Evolutionary conservation across 2,329 filamentous ascomycete genomes (phyloP).

Genomic region (Penicillium digitatum): DNA sequence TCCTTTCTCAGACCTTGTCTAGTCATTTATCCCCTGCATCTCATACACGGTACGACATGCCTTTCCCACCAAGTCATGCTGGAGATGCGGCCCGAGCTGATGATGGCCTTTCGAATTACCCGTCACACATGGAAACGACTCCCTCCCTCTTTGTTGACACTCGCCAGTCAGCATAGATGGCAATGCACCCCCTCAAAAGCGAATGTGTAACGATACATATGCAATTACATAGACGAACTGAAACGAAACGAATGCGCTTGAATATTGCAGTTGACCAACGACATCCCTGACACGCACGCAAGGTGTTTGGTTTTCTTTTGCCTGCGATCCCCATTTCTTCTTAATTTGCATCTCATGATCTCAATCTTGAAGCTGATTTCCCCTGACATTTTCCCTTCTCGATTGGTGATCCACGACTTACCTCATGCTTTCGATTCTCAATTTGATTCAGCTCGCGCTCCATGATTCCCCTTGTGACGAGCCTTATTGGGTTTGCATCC

Average conservation of each 20-base stretch:
- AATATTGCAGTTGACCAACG: slow-evolving; percentile 21
- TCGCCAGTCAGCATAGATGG: neutral
- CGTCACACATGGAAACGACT: slow-evolving; percentile 10
- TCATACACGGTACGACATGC: neutral
- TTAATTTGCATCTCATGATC: slow-evolving; percentile 9
- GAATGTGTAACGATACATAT: slow-evolving; percentile 26
- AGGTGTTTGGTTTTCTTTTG: slow-evolving; percentile 26
- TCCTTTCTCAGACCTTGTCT: slow-evolving; percentile 10
- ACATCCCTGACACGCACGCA: slow-evolving; percentile 22
- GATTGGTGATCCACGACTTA: slow-evolving; percentile 2
- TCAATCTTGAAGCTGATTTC: slow-evolving; percentile 9
- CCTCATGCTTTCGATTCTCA: neutral
- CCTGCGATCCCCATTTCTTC: slow-evolving; percentile 13
- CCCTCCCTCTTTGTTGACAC: slow-evolving; percentile 2
- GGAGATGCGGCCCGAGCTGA: slow-evolving; percentile 1
- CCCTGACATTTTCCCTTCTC: neutral
- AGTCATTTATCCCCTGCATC: slow-evolving; percentile 7
- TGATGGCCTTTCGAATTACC: slow-evolving; percentile 17
- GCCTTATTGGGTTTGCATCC: slow-evolving; percentile 14
- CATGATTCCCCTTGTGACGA: slow-evolving; percentile 11
- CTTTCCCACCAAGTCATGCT: neutral
- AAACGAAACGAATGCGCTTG: slow-evolving; percentile 27
- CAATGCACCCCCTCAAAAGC: slow-evolving; percentile 16
- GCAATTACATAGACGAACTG: slow-evolving; percentile 27
- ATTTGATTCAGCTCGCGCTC: slow-evolving; percentile 12